These are phyloP conservation scores for Phytophthora hibernalis DNA, from an alignment of 352 stramenopile genomes.

Conservation along the genomic window DNA sequence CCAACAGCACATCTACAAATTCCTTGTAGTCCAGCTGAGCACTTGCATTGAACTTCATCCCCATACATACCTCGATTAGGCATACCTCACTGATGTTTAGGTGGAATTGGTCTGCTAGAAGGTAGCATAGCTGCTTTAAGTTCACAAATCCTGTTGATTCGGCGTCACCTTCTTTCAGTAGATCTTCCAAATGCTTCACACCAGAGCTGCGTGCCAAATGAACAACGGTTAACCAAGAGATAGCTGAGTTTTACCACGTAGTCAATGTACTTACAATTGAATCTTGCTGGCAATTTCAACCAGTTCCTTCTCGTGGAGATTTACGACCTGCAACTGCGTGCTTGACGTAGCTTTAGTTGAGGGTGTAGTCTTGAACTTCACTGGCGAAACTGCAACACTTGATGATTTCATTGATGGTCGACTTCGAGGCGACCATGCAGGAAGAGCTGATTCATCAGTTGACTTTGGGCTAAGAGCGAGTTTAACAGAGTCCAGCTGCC, in stretches of 20 bases:
- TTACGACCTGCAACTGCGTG: slow-evolving; percentile 30
- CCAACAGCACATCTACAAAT: slow-evolving; percentile 56
- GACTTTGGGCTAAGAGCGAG: slow-evolving; percentile 4
- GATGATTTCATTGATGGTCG: slow-evolving; percentile 6
- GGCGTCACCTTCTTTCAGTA: slow-evolving; percentile 38
- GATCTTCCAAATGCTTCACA: slow-evolving; percentile 53
- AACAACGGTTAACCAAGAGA: not conserved
- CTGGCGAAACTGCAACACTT: slow-evolving; percentile 15
- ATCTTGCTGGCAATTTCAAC: slow-evolving; percentile 52
- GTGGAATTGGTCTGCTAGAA: slow-evolving; percentile 45
- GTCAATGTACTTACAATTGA: slow-evolving; percentile 48
- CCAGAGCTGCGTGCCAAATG: slow-evolving; percentile 29
- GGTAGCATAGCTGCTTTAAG: slow-evolving; percentile 57
- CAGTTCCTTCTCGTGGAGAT: slow-evolving; percentile 55
- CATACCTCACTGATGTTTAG: slow-evolving; percentile 41
- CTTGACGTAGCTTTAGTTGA: not conserved
- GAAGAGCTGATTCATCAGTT: not conserved
- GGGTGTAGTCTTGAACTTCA: slow-evolving; percentile 11
- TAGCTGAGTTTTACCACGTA: not conserved
- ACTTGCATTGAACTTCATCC: slow-evolving; percentile 65
- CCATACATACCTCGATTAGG: slow-evolving; percentile 67
- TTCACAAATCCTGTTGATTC: slow-evolving; percentile 50
- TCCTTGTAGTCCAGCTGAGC: slow-evolving; percentile 61
- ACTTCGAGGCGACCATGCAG: slow-evolving; percentile 14
- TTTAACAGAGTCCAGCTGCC: slow-evolving; percentile 30